Evolutionary conservation across 805 yeast genomes (phyloP).

Genomic region (Cyberlindnera sargentensis): DNA sequence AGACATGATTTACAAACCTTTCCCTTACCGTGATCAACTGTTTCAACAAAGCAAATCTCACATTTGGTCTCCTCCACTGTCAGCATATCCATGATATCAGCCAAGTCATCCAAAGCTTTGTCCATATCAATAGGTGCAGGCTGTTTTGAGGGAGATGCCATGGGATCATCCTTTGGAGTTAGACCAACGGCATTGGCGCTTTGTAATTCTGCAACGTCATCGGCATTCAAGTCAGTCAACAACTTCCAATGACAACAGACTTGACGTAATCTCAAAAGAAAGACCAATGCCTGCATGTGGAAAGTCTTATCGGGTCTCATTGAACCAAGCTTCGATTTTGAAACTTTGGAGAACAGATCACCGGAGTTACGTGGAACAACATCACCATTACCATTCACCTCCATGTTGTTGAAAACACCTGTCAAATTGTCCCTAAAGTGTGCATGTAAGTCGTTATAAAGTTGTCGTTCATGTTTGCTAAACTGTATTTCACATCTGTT

Average conservation of each 20-base stretch:
- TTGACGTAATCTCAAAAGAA: conserved; percentile 31
- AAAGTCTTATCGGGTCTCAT: conserved; percentile 5
- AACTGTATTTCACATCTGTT: conserved; percentile 20
- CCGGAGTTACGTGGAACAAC: conserved; percentile 5
- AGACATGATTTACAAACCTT: conserved; percentile 12
- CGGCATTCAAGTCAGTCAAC: conserved; percentile 9
- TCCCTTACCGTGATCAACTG: conserved; percentile 6
- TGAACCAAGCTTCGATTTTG: conserved; percentile 9
- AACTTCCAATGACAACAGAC: conserved; percentile 29
- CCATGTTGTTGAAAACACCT: conserved; percentile 1
- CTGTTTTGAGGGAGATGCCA: conserved; percentile 8
- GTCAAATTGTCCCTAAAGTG: conserved; percentile 11
- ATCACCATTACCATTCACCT: background rate
- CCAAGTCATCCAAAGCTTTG: conserved; percentile 16
- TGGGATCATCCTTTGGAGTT: background rate
- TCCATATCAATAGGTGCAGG: conserved; percentile 8
- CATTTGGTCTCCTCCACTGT: conserved; percentile 21
- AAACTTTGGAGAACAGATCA: conserved; percentile 2
- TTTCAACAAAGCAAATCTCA: conserved; percentile 16
- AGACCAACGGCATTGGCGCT: conserved; percentile 1
- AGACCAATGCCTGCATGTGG: conserved; percentile 24
- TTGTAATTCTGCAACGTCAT: conserved; percentile 10
- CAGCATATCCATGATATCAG: conserved; percentile 16
- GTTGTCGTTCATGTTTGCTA: conserved; percentile 18
- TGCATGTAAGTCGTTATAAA: conserved; percentile 21